Evolutionary conservation across 306 rosid genomes (phyloP), one percentile per base, ranked within the genome.

Genomic region (Cercis canadensis): DNA sequence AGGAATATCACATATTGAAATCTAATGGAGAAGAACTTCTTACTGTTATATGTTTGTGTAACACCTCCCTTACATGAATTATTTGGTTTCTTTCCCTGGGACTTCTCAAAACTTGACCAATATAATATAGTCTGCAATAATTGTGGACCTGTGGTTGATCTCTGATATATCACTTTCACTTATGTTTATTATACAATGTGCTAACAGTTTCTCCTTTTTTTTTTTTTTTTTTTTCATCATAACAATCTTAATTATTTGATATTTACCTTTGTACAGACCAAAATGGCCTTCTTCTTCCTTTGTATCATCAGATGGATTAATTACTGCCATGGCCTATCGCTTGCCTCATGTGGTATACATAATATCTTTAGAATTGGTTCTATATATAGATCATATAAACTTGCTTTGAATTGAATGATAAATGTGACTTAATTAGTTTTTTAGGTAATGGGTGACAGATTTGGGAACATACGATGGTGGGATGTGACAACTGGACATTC

Each of bases 381-480:
- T 29, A 65, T 74, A 32, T 14, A 49, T 41, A 40, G 59, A 57
- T 59, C 14, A 54, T 57, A 62, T 53, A 18, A 67, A 60, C 67
- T 69, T 44, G 39, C 57, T 77, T 75, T 53, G n/a, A 65, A 72
- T 43, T 69, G 67, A 73, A 70, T 75, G 54, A 73, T 76, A 72
- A 64, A 72, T 78, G 73, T 79, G 76, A 83, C 80, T 57, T 52
- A 64, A 62, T 75, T 77, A 62, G 68, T 73, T 47, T 80, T 81
- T 81, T 83, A 94, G 99, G 99, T 94, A 73, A 94, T 94, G 99
- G 99, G 99, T 64, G 99, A 94, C 82, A 86, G 95, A 81, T 83
- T 84, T 2, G 99, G 99, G 57, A 87, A 83, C 72, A 87, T 94
- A 64, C 86, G 97, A 72, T 94, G 99, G 99, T 94, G 99, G 99